Evolutionary conservation across 1,284 basidiomycete genomes (phyloP), one percentile per base, ranked within the genome.

Genomic region (Mycosarcoma mackinlayi): DNA sequence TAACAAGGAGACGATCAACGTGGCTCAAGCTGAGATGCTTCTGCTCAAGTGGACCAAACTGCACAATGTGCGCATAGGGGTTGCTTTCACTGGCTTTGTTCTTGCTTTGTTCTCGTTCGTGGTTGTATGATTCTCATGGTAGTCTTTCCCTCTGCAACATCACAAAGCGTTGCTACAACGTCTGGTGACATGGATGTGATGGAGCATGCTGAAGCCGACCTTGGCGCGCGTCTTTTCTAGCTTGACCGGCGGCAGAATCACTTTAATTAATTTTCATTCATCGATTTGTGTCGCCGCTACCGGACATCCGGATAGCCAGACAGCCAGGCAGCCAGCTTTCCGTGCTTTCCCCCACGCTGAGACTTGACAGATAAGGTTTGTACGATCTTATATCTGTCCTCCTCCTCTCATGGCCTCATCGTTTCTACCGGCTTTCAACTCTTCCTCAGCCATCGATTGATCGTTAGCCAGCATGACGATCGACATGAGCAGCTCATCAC

Each of bases 41-140:
- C 21, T 68, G 25, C 34, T 23, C 5, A 49, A 21, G 25, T 68
- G 65, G 65, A 57, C 65, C 6, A 42, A 44, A 27, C 51, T 68
- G 24, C 65, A 68, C 59, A 68, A 68, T 28, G 59, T 68, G n/a
- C 58, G 65, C 4, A 55, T 62, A 1, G 46, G 27, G 5, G 42
- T 55, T 24, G 59, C 65, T 18, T 25, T 68, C 10, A 14, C 18
- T 16, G 55, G 65, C 14, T 62, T 67, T 21, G 47, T 35, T 10
- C 41, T 59, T 4, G 64, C 48, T 6, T 27, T 67, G n/a, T 60
- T 47, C 35, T 46, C 64, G 2, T 73, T 67, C 18, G 25, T 66
- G 3, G 42, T 37, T 13, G 25, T 58, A 13, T 64, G 39, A 35
- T 31, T 21, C 11, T 7, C 37, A 19, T n/a, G n/a, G n/a, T n/a